Evolutionary conservation across 2,329 filamentous ascomycete genomes (phyloP).

Genomic region (Anthostomella pinea): DNA sequence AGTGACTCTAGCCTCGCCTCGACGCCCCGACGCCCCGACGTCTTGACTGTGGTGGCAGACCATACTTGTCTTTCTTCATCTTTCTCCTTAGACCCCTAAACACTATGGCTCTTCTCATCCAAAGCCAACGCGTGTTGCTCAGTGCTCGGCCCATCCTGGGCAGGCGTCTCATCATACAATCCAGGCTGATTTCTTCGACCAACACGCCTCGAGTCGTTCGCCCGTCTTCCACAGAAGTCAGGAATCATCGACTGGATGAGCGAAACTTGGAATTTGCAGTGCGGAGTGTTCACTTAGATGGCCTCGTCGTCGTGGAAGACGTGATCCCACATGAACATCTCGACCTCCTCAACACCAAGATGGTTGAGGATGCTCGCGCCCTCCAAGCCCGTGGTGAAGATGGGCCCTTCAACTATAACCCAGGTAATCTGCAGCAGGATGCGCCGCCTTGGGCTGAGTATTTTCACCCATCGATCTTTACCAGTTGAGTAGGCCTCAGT

Average conservation of each 20-base stretch:
- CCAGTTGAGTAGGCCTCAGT: constrained; percentile 41
- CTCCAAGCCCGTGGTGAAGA: constrained; percentile 51
- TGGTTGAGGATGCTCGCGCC: constrained; percentile 54
- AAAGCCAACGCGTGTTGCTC: constrained; percentile 6
- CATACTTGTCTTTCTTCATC: too few relatives aligned
- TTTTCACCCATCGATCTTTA: constrained; percentile 50
- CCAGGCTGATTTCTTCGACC: constrained; percentile 10
- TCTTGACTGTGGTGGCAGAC: too few relatives aligned
- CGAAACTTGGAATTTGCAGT: constrained; percentile 56
- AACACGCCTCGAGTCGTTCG: constrained; percentile 18
- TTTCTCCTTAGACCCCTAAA: too few relatives aligned
- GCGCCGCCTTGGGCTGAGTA: constrained; percentile 48
- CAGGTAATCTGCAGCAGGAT: constrained; percentile 61
- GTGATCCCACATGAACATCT: constrained; percentile 49
- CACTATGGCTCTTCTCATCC: constrained; percentile 9
- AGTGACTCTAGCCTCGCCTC: too few relatives aligned
- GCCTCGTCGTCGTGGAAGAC: constrained; percentile 55
- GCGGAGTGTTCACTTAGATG: constrained; percentile 49
- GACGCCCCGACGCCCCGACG: too few relatives aligned
- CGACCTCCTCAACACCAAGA: constrained; percentile 54
- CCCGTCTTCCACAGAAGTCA: constrained; percentile 35
- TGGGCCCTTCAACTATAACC: constrained; percentile 61
- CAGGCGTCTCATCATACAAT: constrained; percentile 2
- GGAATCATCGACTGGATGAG: constrained; percentile 36
- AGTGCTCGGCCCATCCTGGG: constrained; percentile 1